These are phyloP conservation scores for Talaromyces trachyspermus DNA, from an alignment of 495 filamentous ascomycete genomes.

Conservation along the genomic window DNA sequence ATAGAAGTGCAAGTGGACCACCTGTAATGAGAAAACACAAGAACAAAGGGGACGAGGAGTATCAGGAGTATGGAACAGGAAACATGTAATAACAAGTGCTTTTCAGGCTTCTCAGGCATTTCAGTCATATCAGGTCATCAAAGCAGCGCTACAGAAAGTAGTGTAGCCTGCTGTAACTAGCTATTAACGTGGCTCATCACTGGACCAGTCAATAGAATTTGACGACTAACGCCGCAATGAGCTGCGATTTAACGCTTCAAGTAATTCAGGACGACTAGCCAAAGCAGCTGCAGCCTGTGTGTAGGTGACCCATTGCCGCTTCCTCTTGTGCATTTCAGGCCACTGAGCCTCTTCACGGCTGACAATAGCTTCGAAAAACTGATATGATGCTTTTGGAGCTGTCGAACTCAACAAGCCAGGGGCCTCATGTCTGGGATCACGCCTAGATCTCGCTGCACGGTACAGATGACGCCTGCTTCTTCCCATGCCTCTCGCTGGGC, in stretches of 20 bases:
- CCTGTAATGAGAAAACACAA: no score
- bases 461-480: constrained; percentile 85
- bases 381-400: constrained; percentile 70
- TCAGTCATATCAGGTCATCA: constrained; percentile 8
- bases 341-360: constrained; percentile 75
- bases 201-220: not conserved
- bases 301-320: constrained; percentile 82
- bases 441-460: constrained; percentile 74
- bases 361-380: constrained; percentile 83
- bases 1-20: no score
- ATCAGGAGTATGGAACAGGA: constrained; percentile 2
- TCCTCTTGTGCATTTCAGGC: constrained; percentile 91
- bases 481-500: constrained; percentile 91
- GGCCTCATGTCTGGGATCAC: constrained; percentile 71
- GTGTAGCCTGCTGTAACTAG: constrained; percentile 5
- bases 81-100: not conserved
- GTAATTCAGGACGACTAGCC: constrained; percentile 72
- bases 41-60: no score
- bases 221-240: constrained; percentile 52
- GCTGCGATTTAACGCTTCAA: constrained; percentile 78
- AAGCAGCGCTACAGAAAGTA: constrained; percentile 7
- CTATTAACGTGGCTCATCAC: constrained; percentile 7
- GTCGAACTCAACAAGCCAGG: constrained; percentile 49
- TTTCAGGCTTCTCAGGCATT: constrained; percentile 9
- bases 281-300: constrained; percentile 70